Evolutionary conservation across 2,329 filamentous ascomycete species (phyloP).

Genomic region (Penicillium nordicum): DNA sequence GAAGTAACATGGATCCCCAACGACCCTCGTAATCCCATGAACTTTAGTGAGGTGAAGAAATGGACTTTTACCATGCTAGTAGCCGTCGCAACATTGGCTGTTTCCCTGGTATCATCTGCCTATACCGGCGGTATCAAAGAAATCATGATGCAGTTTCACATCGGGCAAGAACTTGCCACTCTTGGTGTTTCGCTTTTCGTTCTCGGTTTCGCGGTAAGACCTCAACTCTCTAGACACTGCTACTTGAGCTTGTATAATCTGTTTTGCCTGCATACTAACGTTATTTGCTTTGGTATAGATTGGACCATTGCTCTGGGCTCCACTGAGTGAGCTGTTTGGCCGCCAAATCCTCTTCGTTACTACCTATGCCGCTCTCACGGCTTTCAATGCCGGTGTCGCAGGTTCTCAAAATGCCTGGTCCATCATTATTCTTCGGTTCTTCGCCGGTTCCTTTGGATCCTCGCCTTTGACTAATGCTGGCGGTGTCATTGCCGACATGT

Average conservation of each 20-base stretch:
- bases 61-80: conserved; percentile 64
- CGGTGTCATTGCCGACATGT: conserved; percentile 58
- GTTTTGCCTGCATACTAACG: neutral
- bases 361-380: conserved; percentile 56
- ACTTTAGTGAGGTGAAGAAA: conserved; percentile 56
- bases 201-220: conserved; percentile 50
- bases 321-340: conserved; percentile 62
- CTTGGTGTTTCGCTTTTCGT: conserved; percentile 65
- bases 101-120: conserved; percentile 67
- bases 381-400: conserved; percentile 58
- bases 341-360: conserved; percentile 51
- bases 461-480: conserved; percentile 47
- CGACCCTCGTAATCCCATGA: conserved; percentile 66
- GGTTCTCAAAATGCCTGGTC: conserved; percentile 55
- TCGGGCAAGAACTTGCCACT: conserved; percentile 53
- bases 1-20: conserved; percentile 64
- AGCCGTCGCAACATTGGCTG: conserved; percentile 64
- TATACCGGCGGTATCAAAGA: conserved; percentile 28
- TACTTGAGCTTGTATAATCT: neutral
- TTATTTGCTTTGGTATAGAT: conserved; percentile 37
- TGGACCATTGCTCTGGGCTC: conserved; percentile 64
- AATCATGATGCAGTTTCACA: conserved; percentile 55
- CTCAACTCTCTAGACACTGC: neutral
- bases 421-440: conserved; percentile 62
- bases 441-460: conserved; percentile 59